Base-by-base conservation (phyloP, 805 yeast genomes). In the Geotrichum ghanense region DNA sequence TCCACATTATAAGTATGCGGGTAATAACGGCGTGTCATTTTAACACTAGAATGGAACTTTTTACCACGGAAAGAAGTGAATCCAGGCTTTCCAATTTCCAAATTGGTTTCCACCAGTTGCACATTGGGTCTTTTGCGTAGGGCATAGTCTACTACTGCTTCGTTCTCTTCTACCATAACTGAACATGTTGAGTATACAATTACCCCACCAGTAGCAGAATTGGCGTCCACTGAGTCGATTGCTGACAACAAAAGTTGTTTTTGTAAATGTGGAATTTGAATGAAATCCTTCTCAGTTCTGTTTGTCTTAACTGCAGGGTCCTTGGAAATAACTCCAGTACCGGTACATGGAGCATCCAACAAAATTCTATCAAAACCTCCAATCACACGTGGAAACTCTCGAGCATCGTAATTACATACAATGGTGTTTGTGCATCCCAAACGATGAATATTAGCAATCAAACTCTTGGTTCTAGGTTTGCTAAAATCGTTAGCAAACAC, bases 1-100 rank as follows among this genome's bases (percentile, higher is more conserved):
- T 92, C 99, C 47, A 92, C 98, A 65, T 92, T 92, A 64, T 92
- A 92, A 22, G 95, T 89, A 68, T 92, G 99, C 47, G 99, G 99
- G 64, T 92, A 92, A 67, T 90, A 92, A 66, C 99, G 79, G 72
- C 95, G 79, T 2, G 97, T 89, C 56, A 90, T 69, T 44, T 78
- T 76, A 47, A 92, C 64, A 55, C 76, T 77, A 41, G 85, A 75
- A 62, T 83, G 79, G 73, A 89, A 92, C 48, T 78, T 84, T 67
- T 89, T 90, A 44, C 98, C 99, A 64, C 97, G 76, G 71, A 74
- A 92, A 35, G 89, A 80, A 3, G 95, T 81, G 69, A 90, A 92
- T 4, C 97, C 99, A 57, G 86, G 95, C 61, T 87, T 88, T 66
- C 99, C 99, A 52, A 92, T 92, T 48, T 79, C 84, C 54, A 92